Percentiles rank a stretch among this genome's conserved stretches.
These are phyloP conservation scores for Lachancea meyersii DNA, from an alignment of 805 yeast genomes.

Conservation along the genomic window DNA sequence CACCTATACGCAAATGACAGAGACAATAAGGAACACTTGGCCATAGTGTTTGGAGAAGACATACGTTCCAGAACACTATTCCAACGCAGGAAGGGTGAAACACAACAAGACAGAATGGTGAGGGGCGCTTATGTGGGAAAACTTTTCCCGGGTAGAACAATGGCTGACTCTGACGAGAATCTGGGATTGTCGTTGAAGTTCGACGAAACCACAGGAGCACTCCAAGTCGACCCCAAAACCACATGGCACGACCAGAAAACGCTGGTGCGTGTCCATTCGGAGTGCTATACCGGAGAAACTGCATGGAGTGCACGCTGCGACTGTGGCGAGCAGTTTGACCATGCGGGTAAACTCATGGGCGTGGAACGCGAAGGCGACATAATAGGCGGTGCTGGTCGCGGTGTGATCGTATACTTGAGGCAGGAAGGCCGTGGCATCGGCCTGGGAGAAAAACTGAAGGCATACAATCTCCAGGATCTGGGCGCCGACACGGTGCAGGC, in stretches of 20 bases:
- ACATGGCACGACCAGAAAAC: conserved; percentile 36
- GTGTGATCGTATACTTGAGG: conserved; percentile 90
- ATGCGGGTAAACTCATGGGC: conserved; percentile 85
- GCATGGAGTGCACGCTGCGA: conserved; percentile 99
- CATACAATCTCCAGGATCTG: conserved; percentile 91
- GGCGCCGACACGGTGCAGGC: conserved; percentile 99
- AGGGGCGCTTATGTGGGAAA: conserved; percentile 95
- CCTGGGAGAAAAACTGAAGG: conserved; percentile 93
- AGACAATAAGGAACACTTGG: conserved; percentile 91
- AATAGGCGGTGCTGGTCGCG: conserved; percentile 67
- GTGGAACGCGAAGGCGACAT: conserved; percentile 26
- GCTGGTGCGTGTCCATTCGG: conserved; percentile 87
- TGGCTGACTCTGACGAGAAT: conserved; percentile 57
- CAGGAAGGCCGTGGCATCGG: conserved; percentile 99
- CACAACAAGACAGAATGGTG: conserved; percentile 94
- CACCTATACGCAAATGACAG: conserved; percentile 82
- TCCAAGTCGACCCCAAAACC: conserved; percentile 16
- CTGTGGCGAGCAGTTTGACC: conserved; percentile 98
- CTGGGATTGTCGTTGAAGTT: conserved; percentile 37
- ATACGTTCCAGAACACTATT: conserved; percentile 74
- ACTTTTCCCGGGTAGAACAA: conserved; percentile 74
- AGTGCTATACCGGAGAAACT: conserved; percentile 98
- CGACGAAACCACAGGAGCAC: conserved; percentile 35
- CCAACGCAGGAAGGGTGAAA: conserved; percentile 52
- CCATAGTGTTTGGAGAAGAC: conserved; percentile 93